Evolutionary conservation across 1,284 basidiomycete species (phyloP), one percentile per base, ranked within the genome.

Genomic region (Ganoderma multipileum): DNA sequence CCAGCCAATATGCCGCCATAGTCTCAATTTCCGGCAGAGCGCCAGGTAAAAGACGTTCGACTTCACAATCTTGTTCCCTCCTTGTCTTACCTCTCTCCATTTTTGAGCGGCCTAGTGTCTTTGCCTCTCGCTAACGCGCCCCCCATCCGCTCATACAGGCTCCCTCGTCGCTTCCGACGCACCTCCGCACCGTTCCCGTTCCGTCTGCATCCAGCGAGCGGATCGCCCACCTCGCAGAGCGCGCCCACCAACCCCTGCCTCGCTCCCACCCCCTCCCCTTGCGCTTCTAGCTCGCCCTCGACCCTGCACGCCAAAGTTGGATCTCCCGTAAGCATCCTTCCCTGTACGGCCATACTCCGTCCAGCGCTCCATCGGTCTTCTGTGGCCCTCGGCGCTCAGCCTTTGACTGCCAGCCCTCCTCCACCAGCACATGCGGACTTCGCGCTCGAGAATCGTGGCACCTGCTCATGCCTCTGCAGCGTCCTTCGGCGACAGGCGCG

Each of bases 271-370:
- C 47, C 47, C 47, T 26, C 47, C 23, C 47, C 47, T 50, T 26
- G 55, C n/a, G 55, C 33, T 14, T 30, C 3, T 58, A 58, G 20
- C 33, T n/a, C 55, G 55, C 58, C 58, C 58, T 60, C 38, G 39
- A 60, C 58, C 58, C 58, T 60, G 38, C 58, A 60, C 23, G 5
- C 36, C 38, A 41, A 60, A 12, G 58, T 60, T 41, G 36, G n/a
- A 60, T 41, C 38, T 59, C 58, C n/a, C 23, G 58, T 60, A 39
- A 60, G 58, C 58, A 39, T 39, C 36, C 36, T 60, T n/a, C 23
- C 36, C 58, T 60, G 38, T 41, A 60, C 58, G 38, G 36, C 58
- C 58, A 39, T 16, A 12, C 38, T 23, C 11, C 38, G 9, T 9
- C 36, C 14, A 16, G 58, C 33, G 58, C 58, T 41, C 58, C 38